These are phyloP conservation scores for Penicillium freii DNA, from an alignment of 2,329 filamentous ascomycete species.

Conservation along the genomic window DNA sequence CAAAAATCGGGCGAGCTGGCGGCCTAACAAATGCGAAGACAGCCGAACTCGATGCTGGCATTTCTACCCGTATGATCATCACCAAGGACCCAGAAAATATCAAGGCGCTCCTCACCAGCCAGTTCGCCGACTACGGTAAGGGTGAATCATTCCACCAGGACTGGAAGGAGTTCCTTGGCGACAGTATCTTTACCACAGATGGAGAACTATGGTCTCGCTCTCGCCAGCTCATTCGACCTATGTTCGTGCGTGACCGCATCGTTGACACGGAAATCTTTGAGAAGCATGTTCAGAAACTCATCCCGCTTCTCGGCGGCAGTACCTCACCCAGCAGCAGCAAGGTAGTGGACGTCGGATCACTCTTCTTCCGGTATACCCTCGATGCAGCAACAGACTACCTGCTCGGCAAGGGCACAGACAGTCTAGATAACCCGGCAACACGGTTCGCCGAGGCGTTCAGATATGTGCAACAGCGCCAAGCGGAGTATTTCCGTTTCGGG, in stretches of 20 bases:
- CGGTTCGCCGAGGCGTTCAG: slow-evolving; percentile 79
- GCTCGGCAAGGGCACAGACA: slow-evolving; percentile 70
- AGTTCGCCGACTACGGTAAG: slow-evolving; percentile 85
- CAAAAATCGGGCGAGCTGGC: slow-evolving; percentile 46
- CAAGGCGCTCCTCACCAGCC: slow-evolving; percentile 83
- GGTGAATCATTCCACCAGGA: slow-evolving; percentile 68
- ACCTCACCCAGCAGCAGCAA: slow-evolving; percentile 24
- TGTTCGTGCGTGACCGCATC: slow-evolving; percentile 82
- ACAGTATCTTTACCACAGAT: slow-evolving; percentile 81
- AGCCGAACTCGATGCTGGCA: slow-evolving; percentile 30
- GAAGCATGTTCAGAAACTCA: slow-evolving; percentile 69
- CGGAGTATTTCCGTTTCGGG: slow-evolving; percentile 63
- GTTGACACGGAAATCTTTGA: slow-evolving; percentile 83
- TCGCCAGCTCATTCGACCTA: slow-evolving; percentile 79
- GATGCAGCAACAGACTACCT: slow-evolving; percentile 86
- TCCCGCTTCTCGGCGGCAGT: slow-evolving; percentile 62
- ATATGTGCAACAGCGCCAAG: slow-evolving; percentile 73
- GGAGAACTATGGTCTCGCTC: slow-evolving; percentile 75
- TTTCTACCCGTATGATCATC: slow-evolving; percentile 59
- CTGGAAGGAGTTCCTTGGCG: slow-evolving; percentile 78
- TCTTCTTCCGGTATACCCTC: slow-evolving; percentile 80
- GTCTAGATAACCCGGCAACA: slow-evolving; percentile 59
- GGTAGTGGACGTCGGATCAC: slow-evolving; percentile 68
- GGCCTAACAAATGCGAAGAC: slow-evolving; percentile 26
- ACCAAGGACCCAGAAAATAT: slow-evolving; percentile 86